Evolutionary conservation across 179 eudicot genomes (phyloP).

Genomic region (Actinidia chinensis): DNA sequence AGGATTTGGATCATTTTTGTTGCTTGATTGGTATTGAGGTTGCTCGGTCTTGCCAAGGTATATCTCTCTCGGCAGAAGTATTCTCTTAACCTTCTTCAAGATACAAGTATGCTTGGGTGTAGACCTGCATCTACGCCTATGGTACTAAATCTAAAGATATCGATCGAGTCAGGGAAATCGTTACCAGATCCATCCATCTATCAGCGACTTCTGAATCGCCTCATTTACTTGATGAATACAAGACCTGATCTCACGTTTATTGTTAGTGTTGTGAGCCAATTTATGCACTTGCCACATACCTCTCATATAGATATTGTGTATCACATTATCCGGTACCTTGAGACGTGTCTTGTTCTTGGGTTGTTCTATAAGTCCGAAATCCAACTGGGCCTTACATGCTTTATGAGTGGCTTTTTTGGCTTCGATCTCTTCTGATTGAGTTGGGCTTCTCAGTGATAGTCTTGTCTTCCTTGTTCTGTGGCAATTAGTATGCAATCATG

Average conservation of each 20-base stretch:
- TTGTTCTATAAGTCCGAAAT: neutral
- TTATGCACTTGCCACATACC: neutral
- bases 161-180: neutral
- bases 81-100: neutral
- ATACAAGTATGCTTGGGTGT: neutral
- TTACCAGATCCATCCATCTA: neutral
- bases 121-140: neutral
- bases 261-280: neutral
- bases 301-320: neutral
- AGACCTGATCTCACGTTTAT: neutral
- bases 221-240: neutral
- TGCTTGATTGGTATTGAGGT: too few species aligned
- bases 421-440: neutral
- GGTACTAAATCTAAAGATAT: neutral
- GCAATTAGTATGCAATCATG: neutral
- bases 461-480: neutral
- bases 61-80: neutral
- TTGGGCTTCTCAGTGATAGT: neutral
- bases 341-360: neutral
- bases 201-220: neutral
- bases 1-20: neutral
- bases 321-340: neutral
- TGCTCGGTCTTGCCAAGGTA: neutral
- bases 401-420: neutral
- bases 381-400: neutral